Percentiles rank a stretch among this genome's conserved stretches.
phyloP scores from a whole-genome alignment of 148 eudicot species.

The Rhododendron mucronatum region DNA sequence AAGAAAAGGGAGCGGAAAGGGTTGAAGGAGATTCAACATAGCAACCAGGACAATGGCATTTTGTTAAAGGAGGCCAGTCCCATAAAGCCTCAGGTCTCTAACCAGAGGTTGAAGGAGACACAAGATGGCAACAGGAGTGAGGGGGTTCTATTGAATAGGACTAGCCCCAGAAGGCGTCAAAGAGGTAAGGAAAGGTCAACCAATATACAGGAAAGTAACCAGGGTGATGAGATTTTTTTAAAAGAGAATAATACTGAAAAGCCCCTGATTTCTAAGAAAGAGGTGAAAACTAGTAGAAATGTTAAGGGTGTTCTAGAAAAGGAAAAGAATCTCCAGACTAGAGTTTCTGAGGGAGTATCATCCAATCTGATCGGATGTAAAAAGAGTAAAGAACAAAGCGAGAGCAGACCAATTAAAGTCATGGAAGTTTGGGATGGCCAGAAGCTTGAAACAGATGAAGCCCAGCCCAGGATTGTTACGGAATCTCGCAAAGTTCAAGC shows the following conservation, averaged over 20 bases:
- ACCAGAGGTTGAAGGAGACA: neutral
- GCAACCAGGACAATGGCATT: neutral
- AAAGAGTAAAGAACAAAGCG: neutral
- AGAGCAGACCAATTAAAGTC: neutral
- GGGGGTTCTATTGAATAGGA: neutral
- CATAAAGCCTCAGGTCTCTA: neutral
- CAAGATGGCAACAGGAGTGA: neutral
- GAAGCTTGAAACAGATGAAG: too few relatives aligned
- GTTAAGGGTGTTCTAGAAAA: neutral
- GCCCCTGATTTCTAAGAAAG: neutral
- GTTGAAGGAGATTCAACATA: neutral
- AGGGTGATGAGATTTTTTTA: neutral
- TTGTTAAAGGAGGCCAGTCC: neutral
- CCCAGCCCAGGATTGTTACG: too few relatives aligned
- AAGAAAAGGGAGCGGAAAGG: conserved; percentile 35
- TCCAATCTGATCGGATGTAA: neutral
- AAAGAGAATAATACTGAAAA: neutral
- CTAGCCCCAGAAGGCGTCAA: too few relatives aligned
- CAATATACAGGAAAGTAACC: neutral
- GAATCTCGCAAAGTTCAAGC: neutral
- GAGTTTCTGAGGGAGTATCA: neutral
- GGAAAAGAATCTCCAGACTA: neutral
- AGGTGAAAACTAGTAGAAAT: neutral
- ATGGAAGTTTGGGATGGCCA: too few relatives aligned
- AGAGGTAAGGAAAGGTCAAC: neutral